Percentiles rank a stretch among this genome's conserved stretches.
These are phyloP conservation scores for Apiotrichum laibachii DNA, from an alignment of 1,284 basidiomycete species.

Conservation along the genomic window DNA sequence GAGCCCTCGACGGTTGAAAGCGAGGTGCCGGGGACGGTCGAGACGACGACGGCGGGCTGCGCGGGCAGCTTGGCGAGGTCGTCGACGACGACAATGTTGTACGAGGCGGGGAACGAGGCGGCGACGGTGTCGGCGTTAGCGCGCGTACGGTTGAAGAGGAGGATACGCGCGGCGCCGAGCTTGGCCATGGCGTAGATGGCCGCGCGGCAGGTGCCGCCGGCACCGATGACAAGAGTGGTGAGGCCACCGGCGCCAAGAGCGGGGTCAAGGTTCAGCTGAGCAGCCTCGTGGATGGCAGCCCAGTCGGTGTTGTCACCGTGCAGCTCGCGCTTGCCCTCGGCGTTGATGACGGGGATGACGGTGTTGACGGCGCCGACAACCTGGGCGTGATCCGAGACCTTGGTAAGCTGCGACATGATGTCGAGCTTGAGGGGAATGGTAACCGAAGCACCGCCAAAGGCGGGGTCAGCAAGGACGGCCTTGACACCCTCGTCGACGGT, in stretches of 20 bases:
- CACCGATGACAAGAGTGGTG: conserved; percentile 78
- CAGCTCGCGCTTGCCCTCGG: conserved; percentile 58
- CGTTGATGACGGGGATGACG: conserved; percentile 60
- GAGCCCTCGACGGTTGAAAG: conserved; percentile 54
- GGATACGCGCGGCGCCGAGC: conserved; percentile 67
- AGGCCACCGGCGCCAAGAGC: conserved; percentile 39
- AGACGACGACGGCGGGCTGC: conserved; percentile 70
- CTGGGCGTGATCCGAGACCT: conserved; percentile 71
- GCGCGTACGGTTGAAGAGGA: conserved; percentile 78
- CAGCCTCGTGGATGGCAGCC: conserved; percentile 70
- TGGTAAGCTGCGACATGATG: conserved; percentile 73
- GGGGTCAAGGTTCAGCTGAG: conserved; percentile 44
- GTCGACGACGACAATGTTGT: conserved; percentile 59
- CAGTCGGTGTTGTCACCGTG: conserved; percentile 93
- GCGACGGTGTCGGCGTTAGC: conserved; percentile 69
- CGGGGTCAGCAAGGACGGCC: conserved; percentile 61
- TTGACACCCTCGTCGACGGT: conserved; percentile 66
- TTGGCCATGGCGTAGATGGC: conserved; percentile 81
- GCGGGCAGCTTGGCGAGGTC: conserved; percentile 60
- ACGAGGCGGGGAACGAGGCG: conserved; percentile 62
- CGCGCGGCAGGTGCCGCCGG: conserved; percentile 87
- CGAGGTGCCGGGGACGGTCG: conserved; percentile 77
- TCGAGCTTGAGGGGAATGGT: conserved; percentile 93
- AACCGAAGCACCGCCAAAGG: conserved; percentile 93
- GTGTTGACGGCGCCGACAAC: conserved; percentile 92